Base-by-base conservation (phyloP, 768 basidiomycete species). In the Termitomyces sp. region DNA sequence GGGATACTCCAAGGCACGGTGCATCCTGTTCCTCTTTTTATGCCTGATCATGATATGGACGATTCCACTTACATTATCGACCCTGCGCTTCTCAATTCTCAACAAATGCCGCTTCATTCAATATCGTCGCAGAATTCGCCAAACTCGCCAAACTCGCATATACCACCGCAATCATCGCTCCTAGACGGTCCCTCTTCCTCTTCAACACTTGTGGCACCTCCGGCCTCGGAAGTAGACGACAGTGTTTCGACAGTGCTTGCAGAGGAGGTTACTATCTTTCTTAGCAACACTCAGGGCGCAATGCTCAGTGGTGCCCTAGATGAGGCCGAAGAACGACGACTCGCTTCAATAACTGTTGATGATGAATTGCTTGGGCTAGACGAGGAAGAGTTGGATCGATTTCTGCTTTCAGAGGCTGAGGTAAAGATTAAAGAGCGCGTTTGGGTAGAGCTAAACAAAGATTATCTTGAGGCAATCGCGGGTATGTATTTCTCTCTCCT, bases 391-490 rank as follows among this genome's bases (percentile, higher is more conserved):
- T 78, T 97, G 43, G 88, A 96, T 68, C 76, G 76, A 26, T 89
- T 97, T 67, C 74, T 92, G 55, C 72, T 94, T 24, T 83, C 79
- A 8, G 87, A 88, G 36, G 88, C 88, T 24, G 94, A 96, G 70
- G 87, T 91, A 4, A 84, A 77, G 68, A 78, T 92, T 66, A 98
- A 91, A 70, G 92, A 93, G 69, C 85, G 92, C 12, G 84, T 97
- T 1, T 98, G 94, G 94, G 92, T 95, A 48, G 93, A 95, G 72
- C 76, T 93, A 65, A 97, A 97, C 69, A 81, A 81, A 63, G 94
- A 97, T 32, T 98, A 96, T 69, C 73, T 98, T 36, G 89, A 94
- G 67, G 86, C 88, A 16, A 76, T 95, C 34, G 94, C 93, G 53
- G 90, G 92, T 90, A 63, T 69, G 83, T 75, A 58, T 29, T 39